These are phyloP conservation scores for Kazachstania sp. DNA, from an alignment of 1,139 yeast species.

Conservation along the genomic window DNA sequence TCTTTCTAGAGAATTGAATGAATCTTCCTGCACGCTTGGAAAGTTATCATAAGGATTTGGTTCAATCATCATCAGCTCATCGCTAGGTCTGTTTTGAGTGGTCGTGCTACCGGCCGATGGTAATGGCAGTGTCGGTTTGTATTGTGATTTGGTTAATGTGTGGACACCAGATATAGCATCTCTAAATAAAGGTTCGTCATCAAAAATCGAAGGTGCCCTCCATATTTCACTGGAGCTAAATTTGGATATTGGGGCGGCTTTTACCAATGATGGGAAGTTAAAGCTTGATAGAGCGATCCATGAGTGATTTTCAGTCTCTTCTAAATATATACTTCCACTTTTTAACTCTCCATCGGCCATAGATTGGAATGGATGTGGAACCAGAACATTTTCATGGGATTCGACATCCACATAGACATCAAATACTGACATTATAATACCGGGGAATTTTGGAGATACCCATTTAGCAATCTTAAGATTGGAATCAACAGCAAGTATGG, in stretches of 20 bases:
- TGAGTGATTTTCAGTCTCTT: constrained; percentile 53
- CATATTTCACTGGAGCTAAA: constrained; percentile 42
- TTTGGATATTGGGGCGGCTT: constrained; percentile 64
- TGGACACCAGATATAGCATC: constrained; percentile 47
- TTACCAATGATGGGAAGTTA: constrained; percentile 71
- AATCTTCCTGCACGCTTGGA: not conserved
- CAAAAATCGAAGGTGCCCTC: constrained; percentile 33
- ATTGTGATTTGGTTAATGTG: constrained; percentile 13
- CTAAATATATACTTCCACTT: constrained; percentile 49
- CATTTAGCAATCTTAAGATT: constrained; percentile 65
- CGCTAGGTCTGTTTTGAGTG: not conserved
- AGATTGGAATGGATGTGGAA: constrained; percentile 56
- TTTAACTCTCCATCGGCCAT: constrained; percentile 19
- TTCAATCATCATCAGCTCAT: constrained; percentile 1
- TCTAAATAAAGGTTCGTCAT: constrained; percentile 28
- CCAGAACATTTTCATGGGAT: constrained; percentile 32
- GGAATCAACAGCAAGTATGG: constrained; percentile 58
- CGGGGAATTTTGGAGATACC: constrained; percentile 44
- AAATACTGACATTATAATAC: constrained; percentile 28
- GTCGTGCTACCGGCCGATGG: not conserved
- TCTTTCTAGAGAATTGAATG: constrained; percentile 14
- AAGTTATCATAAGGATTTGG: not conserved
- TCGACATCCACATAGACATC: constrained; percentile 27
- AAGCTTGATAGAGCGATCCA: constrained; percentile 85
- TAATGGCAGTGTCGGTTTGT: constrained; percentile 8